These are phyloP conservation scores for Ormosia semicastrata DNA, from an alignment of 306 rosid genomes.

Conservation along the genomic window DNA sequence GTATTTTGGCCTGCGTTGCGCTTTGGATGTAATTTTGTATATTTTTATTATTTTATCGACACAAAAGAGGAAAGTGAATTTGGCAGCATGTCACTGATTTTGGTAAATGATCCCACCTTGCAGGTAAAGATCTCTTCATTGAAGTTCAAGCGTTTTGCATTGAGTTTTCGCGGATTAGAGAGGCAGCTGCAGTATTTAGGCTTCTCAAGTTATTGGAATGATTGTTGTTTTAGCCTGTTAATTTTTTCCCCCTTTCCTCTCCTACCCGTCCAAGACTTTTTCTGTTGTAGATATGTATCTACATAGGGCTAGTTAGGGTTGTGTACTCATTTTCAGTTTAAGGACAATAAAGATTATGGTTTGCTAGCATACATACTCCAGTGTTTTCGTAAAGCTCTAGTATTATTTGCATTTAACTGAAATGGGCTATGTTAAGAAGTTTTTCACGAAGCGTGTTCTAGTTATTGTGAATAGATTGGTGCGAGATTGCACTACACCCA, in stretches of 20 bases:
- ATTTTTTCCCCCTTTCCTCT: background rate
- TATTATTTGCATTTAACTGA: constrained; percentile 9
- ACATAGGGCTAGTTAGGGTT: constrained; percentile 32
- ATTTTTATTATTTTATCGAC: background rate
- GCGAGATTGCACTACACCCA: no score
- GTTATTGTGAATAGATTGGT: background rate
- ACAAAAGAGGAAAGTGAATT: background rate
- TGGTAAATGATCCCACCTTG: constrained; percentile 29
- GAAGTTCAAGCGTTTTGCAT: constrained; percentile 97
- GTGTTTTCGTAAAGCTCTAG: background rate
- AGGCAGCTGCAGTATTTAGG: constrained; percentile 88
- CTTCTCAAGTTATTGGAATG: constrained; percentile 88
- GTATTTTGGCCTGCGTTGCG: background rate
- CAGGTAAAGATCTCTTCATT: constrained; percentile 90
- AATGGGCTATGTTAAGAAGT: background rate
- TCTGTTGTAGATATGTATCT: constrained; percentile 48
- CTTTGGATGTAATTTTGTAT: background rate
- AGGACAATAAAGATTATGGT: constrained; percentile 32
- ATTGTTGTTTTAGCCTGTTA: constrained; percentile 13
- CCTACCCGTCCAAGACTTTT: constrained; percentile 7
- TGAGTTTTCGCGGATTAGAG: constrained; percentile 89
- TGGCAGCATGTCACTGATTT: constrained; percentile 12
- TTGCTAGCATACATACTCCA: background rate
- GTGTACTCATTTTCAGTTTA: constrained; percentile 23
- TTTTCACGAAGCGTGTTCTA: background rate